Conservation (phyloP, 805 yeast species). For the Priceomyces fermenticarens region DNA sequence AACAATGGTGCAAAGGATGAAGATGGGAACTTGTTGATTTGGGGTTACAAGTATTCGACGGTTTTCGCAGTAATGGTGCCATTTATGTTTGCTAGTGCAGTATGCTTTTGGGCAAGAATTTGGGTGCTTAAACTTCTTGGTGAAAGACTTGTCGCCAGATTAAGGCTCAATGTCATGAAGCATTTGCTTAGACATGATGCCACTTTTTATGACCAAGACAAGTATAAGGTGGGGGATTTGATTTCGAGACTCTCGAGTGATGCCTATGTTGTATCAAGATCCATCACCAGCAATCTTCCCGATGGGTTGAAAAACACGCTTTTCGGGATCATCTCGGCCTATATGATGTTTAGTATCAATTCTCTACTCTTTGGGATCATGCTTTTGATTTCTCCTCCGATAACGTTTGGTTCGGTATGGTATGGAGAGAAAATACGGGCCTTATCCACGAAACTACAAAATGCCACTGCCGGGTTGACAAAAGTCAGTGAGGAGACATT, state of each 20-base stretch:
- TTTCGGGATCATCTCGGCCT: slow-evolving; percentile 40
- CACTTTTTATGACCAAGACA: slow-evolving; percentile 40
- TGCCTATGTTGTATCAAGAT: slow-evolving; percentile 44
- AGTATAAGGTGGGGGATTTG: slow-evolving; percentile 45
- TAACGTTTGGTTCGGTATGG: slow-evolving; percentile 43
- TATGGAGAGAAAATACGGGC: slow-evolving; percentile 43
- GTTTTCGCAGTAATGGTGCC: slow-evolving; percentile 43
- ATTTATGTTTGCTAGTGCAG: slow-evolving; percentile 40
- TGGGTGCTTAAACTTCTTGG: slow-evolving; percentile 42
- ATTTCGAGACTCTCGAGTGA: slow-evolving; percentile 43
- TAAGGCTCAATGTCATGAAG: slow-evolving; percentile 40
- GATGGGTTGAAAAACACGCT: slow-evolving; percentile 44
- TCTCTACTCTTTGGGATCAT: slow-evolving; percentile 42
- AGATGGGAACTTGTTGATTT: slow-evolving; percentile 38
- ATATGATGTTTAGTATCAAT: slow-evolving; percentile 44
- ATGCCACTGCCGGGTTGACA: slow-evolving; percentile 44
- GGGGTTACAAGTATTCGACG: slow-evolving; percentile 44
- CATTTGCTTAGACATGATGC: slow-evolving; percentile 40
- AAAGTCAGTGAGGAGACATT: slow-evolving; percentile 44
- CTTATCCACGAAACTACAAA: slow-evolving; percentile 38
- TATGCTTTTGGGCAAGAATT: slow-evolving; percentile 46
- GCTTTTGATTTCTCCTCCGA: slow-evolving; percentile 44
- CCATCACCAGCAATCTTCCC: slow-evolving; percentile 41
- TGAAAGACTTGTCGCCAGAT: slow-evolving; percentile 42
- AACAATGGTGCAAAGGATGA: slow-evolving; percentile 31